These are phyloP conservation scores for Tetraselmis striata DNA, from an alignment of 139 green algal genomes.

Conservation along the genomic window DNA sequence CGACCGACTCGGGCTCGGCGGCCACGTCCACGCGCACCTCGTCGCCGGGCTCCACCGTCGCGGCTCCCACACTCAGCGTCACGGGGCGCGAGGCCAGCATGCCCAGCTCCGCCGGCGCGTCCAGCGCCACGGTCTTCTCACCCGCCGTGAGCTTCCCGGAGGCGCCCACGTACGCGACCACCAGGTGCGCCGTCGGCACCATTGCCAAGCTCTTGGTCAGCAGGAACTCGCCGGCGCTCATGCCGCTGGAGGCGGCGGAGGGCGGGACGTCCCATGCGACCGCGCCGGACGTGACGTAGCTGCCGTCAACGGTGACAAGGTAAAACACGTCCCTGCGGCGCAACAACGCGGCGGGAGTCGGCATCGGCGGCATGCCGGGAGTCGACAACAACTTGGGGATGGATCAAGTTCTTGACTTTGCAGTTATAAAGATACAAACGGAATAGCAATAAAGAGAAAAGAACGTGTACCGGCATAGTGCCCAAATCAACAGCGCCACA, in stretches of 20 bases:
- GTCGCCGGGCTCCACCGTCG: not conserved
- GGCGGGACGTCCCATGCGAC: not conserved
- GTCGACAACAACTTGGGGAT: too few relatives aligned
- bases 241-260: too few relatives aligned
- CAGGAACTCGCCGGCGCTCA: not conserved
- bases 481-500: too few relatives aligned
- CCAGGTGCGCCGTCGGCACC: not conserved
- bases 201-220: not conserved
- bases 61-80: not conserved
- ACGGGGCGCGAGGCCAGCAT: not conserved
- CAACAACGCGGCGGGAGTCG: too few relatives aligned
- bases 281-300: not conserved
- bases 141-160: not conserved
- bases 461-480: too few relatives aligned
- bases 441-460: too few relatives aligned
- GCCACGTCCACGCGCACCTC: not conserved
- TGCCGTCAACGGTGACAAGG: not conserved
- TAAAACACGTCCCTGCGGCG: not conserved
- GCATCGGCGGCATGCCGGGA: too few relatives aligned
- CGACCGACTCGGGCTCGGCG: not conserved
- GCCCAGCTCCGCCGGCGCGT: not conserved
- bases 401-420: too few relatives aligned
- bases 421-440: too few relatives aligned
- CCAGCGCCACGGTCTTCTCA: not conserved
- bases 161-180: not conserved